Conservation (phyloP, 768 basidiomycete genomes). For the Leucosporidium yakuticum region DNA sequence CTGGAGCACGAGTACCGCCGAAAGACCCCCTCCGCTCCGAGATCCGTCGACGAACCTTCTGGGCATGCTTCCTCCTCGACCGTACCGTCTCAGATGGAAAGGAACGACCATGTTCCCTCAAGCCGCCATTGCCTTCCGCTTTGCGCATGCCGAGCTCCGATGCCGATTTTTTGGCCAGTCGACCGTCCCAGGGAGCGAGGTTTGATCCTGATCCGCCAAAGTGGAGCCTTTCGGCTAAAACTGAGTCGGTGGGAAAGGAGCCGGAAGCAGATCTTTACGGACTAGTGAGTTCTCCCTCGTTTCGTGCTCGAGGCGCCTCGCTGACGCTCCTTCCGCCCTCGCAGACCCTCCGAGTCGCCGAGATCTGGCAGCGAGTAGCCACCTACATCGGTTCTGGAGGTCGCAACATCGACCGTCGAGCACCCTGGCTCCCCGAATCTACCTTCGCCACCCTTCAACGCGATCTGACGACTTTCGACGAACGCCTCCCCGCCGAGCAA, state of each 20-base stretch:
- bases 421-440: constrained; percentile 25
- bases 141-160: constrained; percentile 32
- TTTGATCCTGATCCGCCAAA: constrained; percentile 22
- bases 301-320: too few species aligned
- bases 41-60: constrained; percentile 26
- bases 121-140: constrained; percentile 20
- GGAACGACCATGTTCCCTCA: constrained; percentile 32
- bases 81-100: constrained; percentile 33
- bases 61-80: constrained; percentile 32
- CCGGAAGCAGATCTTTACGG: constrained; percentile 33
- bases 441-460: constrained; percentile 26
- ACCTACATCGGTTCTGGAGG: constrained; percentile 30
- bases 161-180: constrained; percentile 19
- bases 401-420: constrained; percentile 27
- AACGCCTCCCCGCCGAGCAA: constrained; percentile 15
- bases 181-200: constrained; percentile 13
- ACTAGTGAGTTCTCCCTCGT: too few species aligned
- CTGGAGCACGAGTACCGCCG: background rate
- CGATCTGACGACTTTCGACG: constrained; percentile 17
- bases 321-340: too few species aligned
- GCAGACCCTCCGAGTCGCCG: constrained; percentile 29
- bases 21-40: constrained; percentile 19
- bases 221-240: constrained; percentile 18
- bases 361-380: constrained; percentile 30
- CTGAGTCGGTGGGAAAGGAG: constrained; percentile 5